These are phyloP conservation scores for Teratosphaeria destructans DNA, from an alignment of 2,329 filamentous ascomycete species.

Conservation along the genomic window DNA sequence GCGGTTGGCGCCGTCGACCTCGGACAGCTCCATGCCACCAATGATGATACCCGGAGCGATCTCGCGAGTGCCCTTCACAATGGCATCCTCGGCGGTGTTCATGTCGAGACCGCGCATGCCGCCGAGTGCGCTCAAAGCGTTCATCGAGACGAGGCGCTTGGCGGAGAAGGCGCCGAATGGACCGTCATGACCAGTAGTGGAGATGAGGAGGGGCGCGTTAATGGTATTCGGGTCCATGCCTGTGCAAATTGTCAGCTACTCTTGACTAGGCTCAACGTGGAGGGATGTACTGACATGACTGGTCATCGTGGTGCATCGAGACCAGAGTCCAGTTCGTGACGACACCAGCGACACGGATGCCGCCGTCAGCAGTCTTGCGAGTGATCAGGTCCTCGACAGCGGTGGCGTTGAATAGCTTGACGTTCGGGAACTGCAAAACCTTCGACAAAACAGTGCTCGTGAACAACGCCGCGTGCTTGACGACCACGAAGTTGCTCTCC, in stretches of 20 bases:
- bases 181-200: slow-evolving; percentile 81
- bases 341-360: slow-evolving; percentile 70
- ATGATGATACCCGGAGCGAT: slow-evolving; percentile 79
- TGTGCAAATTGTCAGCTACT: slow-evolving; percentile 1
- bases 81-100: slow-evolving; percentile 83
- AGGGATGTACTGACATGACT: slow-evolving; percentile 38
- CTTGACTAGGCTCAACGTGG: neutral
- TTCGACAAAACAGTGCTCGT: slow-evolving; percentile 77
- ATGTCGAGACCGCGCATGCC: slow-evolving; percentile 93
- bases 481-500: slow-evolving; percentile 62
- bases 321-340: slow-evolving; percentile 96
- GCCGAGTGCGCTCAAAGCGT: slow-evolving; percentile 68
- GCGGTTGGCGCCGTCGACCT: slow-evolving; percentile 58
- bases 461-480: slow-evolving; percentile 89
- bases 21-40: slow-evolving; percentile 88
- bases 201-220: slow-evolving; percentile 80
- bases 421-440: slow-evolving; percentile 75
- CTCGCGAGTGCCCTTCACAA: slow-evolving; percentile 84
- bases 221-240: slow-evolving; percentile 95
- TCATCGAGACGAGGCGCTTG: slow-evolving; percentile 85
- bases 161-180: slow-evolving; percentile 86
- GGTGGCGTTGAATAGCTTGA: slow-evolving; percentile 95
- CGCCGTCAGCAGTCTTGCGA: slow-evolving; percentile 45
- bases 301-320: slow-evolving; percentile 44
- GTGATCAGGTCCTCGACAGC: slow-evolving; percentile 89